phyloP scores from a whole-genome alignment of 2,329 filamentous ascomycete species.

The Neofusicoccum laricinum region DNA sequence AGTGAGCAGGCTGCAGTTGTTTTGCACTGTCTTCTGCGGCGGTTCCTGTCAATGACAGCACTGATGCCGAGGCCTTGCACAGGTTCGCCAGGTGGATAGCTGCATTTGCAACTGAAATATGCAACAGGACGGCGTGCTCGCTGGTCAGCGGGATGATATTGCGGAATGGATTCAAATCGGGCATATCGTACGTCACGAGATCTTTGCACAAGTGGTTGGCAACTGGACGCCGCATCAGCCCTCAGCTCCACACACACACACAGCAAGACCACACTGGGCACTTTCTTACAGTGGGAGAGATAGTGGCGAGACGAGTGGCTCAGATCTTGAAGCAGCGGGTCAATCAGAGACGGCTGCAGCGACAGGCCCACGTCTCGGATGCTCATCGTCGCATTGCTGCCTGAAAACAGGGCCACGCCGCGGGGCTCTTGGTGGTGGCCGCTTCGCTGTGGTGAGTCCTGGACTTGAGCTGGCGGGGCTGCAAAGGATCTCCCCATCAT shows the following conservation, averaged over 20 bases:
- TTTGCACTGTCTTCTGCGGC: not conserved
- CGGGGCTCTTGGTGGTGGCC: not conserved
- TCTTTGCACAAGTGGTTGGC: conserved; percentile 51
- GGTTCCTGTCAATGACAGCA: not conserved
- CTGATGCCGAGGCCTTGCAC: conserved; percentile 6
- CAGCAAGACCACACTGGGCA: too few species aligned
- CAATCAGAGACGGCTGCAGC: not conserved
- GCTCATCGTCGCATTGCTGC: not conserved
- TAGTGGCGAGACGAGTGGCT: not conserved
- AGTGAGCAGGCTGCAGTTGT: not conserved
- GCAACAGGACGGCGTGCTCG: conserved; percentile 44
- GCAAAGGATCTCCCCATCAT: conserved; percentile 54
- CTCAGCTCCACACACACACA: not conserved
- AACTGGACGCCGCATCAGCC: not conserved
- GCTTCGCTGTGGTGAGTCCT: not conserved
- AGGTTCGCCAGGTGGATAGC: conserved; percentile 46
- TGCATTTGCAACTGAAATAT: conserved; percentile 48
- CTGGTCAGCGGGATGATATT: conserved; percentile 47
- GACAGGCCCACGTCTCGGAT: not conserved
- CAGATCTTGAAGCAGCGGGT: conserved; percentile 7
- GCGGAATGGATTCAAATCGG: conserved; percentile 47
- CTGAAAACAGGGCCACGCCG: not conserved
- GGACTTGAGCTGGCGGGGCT: conserved; percentile 23
- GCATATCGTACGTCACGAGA: conserved; percentile 48
- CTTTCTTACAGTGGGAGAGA: conserved; percentile 1